phyloP scores from a whole-genome alignment of 495 filamentous ascomycete genomes.

The Penicillium fimorum region DNA sequence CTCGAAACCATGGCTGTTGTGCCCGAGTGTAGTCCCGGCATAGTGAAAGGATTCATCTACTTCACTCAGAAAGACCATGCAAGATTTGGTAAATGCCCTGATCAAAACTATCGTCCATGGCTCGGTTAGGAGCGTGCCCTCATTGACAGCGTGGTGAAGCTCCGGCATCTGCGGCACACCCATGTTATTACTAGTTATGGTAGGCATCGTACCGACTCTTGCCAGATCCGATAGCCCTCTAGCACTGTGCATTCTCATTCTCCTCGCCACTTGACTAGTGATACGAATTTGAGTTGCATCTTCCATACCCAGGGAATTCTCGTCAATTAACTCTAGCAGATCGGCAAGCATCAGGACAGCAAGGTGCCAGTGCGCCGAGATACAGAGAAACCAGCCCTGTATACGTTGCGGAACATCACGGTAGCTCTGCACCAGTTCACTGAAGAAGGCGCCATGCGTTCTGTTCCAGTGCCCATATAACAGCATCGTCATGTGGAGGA shows the following conservation, averaged over 20 bases:
- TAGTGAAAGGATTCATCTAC: constrained; percentile 10
- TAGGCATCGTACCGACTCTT: constrained; percentile 2
- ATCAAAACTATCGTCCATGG: constrained; percentile 44
- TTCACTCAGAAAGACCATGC: constrained; percentile 21
- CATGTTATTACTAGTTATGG: background rate
- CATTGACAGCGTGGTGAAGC: constrained; percentile 13
- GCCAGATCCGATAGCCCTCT: constrained; percentile 10
- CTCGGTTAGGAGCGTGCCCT: constrained; percentile 38
- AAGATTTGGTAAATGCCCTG: constrained; percentile 38
- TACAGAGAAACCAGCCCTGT: constrained; percentile 39
- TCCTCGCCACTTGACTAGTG: background rate
- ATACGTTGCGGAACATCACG: constrained; percentile 33
- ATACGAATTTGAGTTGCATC: constrained; percentile 6
- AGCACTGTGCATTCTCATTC: constrained; percentile 9
- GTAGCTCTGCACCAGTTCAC: constrained; percentile 33
- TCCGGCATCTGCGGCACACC: constrained; percentile 8
- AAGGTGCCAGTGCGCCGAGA: constrained; percentile 43
- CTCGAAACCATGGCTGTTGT: background rate
- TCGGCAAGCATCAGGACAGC: constrained; percentile 39
- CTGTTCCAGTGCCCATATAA: constrained; percentile 40
- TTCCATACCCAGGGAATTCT: constrained; percentile 17
- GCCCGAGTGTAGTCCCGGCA: background rate
- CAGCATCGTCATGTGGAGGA: constrained; percentile 26
- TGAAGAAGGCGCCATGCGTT: constrained; percentile 40
- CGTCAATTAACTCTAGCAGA: constrained; percentile 34